A percentile compares a stretch with the other conserved stretches of the same genome.
Evolutionary conservation across 495 filamentous ascomycete genomes (phyloP).

Genomic region (Darksidea phi): DNA sequence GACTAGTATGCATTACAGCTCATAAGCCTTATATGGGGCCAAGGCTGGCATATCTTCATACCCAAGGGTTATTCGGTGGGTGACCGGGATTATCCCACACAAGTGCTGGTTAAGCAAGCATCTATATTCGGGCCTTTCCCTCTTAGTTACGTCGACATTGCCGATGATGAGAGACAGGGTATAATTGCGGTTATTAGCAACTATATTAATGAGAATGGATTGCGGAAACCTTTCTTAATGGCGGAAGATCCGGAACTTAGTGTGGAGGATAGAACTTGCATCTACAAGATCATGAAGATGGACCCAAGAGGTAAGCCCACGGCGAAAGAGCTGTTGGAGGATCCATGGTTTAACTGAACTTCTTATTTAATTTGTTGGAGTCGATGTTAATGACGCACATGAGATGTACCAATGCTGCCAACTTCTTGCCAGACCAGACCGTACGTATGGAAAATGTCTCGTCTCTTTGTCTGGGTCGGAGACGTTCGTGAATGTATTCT

Average conservation of each 20-base stretch:
- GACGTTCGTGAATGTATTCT: too few species aligned
- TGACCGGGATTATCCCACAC: conserved; percentile 46
- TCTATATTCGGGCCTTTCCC: conserved; percentile 50
- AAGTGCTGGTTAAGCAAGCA: conserved; percentile 47
- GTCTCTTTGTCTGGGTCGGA: too few species aligned
- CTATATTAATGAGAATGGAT: conserved; percentile 29
- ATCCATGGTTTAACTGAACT: conserved; percentile 24
- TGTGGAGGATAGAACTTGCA: conserved; percentile 37
- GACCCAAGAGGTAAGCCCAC: conserved; percentile 43
- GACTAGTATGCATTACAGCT: conserved; percentile 38
- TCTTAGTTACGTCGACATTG: conserved; percentile 41
- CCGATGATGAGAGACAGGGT: conserved; percentile 3
- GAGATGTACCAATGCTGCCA: too few species aligned
- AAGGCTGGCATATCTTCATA: conserved; percentile 48
- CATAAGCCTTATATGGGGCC: conserved; percentile 47
- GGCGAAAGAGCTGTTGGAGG: conserved; percentile 31
- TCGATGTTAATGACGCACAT: too few species aligned
- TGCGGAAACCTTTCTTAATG: conserved; percentile 24
- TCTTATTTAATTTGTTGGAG: not conserved
- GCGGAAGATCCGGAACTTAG: conserved; percentile 24
- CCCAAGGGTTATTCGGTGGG: conserved; percentile 42
- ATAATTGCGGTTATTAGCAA: conserved; percentile 6
- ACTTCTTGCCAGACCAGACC: too few species aligned
- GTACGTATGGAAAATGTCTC: too few species aligned
- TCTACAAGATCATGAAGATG: conserved; percentile 42